Percentiles rank a stretch among this genome's conserved stretches.
phyloP scores from a whole-genome alignment of 2,329 filamentous ascomycete species.

The Fulvia fulva region DNA sequence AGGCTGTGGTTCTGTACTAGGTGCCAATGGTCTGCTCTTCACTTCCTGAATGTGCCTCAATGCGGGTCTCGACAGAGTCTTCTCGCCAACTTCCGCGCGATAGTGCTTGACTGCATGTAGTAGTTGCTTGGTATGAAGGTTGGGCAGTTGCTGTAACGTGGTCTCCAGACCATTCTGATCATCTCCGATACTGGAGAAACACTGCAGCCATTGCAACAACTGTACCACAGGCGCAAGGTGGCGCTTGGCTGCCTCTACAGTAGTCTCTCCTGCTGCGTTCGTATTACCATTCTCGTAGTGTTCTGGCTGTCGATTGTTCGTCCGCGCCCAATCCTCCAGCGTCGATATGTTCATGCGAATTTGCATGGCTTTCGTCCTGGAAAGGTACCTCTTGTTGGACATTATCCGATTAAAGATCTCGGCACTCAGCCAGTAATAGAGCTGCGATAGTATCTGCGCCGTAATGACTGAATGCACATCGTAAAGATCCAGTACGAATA shows the following conservation, averaged over 20 bases:
- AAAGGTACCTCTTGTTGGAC: conserved; percentile 90
- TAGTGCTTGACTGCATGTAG: conserved; percentile 92
- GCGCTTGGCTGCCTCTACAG: conserved; percentile 74
- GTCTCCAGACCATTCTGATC: conserved; percentile 83
- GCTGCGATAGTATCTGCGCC: conserved; percentile 83
- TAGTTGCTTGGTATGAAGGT: conserved; percentile 79
- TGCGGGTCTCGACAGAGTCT: conserved; percentile 80
- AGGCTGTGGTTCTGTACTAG: conserved; percentile 6
- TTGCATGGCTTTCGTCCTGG: conserved; percentile 97
- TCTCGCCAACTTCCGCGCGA: conserved; percentile 90
- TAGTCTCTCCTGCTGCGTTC: conserved; percentile 78
- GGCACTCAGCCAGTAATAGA: conserved; percentile 93
- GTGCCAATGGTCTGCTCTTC: conserved; percentile 54
- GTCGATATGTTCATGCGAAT: conserved; percentile 98
- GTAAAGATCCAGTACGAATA: conserved; percentile 97
- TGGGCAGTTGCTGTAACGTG: conserved; percentile 83
- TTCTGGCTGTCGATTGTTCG: conserved; percentile 89
- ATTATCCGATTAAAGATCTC: conserved; percentile 98
- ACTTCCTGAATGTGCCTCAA: conserved; percentile 80
- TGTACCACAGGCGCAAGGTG: conserved; percentile 91
- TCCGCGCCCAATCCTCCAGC: conserved; percentile 90
- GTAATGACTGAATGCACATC: conserved; percentile 97
- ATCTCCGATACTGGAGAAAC: conserved; percentile 89
- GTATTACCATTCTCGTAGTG: conserved; percentile 93
- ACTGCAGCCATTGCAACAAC: conserved; percentile 93